These are phyloP conservation scores for Claviceps africana DNA, from an alignment of 2,329 filamentous ascomycete species.

Conservation along the genomic window DNA sequence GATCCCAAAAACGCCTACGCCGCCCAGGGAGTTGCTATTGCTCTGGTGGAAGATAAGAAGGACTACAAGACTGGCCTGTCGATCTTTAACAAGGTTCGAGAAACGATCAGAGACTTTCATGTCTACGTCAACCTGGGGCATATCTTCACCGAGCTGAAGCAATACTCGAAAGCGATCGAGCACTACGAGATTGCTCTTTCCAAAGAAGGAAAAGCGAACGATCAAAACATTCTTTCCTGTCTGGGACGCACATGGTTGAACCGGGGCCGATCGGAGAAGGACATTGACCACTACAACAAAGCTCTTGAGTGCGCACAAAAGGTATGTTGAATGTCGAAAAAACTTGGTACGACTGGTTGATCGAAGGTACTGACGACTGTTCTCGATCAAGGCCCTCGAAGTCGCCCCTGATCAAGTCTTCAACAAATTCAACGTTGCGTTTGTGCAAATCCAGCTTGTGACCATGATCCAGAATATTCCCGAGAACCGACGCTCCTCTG, in stretches of 20 bases:
- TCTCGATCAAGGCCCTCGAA: slow-evolving; percentile 46
- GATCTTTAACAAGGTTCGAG: slow-evolving; percentile 80
- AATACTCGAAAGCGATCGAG: slow-evolving; percentile 85
- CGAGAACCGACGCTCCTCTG: slow-evolving; percentile 62
- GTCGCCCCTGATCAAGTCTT: slow-evolving; percentile 73
- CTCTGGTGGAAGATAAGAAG: slow-evolving; percentile 86
- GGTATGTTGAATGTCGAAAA: slow-evolving; percentile 26
- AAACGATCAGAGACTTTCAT: slow-evolving; percentile 76
- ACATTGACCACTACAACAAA: slow-evolving; percentile 42
- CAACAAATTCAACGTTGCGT: slow-evolving; percentile 95
- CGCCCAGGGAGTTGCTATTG: slow-evolving; percentile 89
- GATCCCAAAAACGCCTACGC: slow-evolving; percentile 93
- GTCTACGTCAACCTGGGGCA: slow-evolving; percentile 91
- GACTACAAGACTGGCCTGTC: slow-evolving; percentile 70
- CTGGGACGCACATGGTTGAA: slow-evolving; percentile 79
- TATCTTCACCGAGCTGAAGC: slow-evolving; percentile 77
- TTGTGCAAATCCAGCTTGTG: slow-evolving; percentile 90
- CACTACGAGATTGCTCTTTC: slow-evolving; percentile 78
- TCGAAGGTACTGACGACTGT: background rate
- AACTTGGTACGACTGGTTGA: background rate
- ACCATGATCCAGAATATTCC: slow-evolving; percentile 60
- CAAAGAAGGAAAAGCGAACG: slow-evolving; percentile 59
- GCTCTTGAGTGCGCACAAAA: slow-evolving; percentile 48
- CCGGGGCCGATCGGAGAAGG: slow-evolving; percentile 52
- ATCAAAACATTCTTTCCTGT: slow-evolving; percentile 69